Evolutionary conservation across 306 rosid genomes (phyloP).

Genomic region (Medicago lupulina): DNA sequence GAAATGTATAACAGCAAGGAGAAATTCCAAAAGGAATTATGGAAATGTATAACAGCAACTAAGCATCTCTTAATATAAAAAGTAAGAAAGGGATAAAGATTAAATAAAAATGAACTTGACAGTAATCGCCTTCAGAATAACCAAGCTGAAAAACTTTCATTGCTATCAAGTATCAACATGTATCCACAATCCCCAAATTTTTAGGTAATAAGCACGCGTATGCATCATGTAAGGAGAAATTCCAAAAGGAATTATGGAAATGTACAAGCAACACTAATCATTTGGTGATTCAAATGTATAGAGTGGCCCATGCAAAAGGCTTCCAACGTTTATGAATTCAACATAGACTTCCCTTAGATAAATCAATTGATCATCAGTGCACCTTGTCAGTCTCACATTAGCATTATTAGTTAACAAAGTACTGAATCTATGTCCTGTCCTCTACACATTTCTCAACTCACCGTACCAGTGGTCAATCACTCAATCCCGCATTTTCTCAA

Average conservation of each 20-base stretch:
- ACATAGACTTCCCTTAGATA: constrained; percentile 8
- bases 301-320: constrained; percentile 14
- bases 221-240: background rate
- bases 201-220: constrained; percentile 15
- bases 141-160: background rate
- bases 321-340: constrained; percentile 10
- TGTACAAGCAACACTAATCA: constrained; percentile 15
- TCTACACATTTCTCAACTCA: constrained; percentile 8
- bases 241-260: background rate
- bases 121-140: constrained; percentile 15
- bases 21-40: background rate
- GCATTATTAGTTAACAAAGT: background rate
- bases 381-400: background rate
- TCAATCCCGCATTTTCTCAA: constrained; percentile 9
- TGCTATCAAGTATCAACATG: constrained; percentile 35
- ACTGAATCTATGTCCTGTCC: constrained; percentile 13
- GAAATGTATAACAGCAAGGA: background rate
- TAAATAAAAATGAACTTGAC: background rate
- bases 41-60: constrained; percentile 19
- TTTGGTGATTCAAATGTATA: background rate
- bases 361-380: constrained; percentile 22
- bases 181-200: constrained; percentile 10
- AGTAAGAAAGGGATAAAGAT: too few relatives aligned
- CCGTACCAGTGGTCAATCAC: background rate
- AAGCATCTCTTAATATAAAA: background rate